Conservation (phyloP, 2,329 filamentous ascomycete species). For the Simplicillium aogashimaense region DNA sequence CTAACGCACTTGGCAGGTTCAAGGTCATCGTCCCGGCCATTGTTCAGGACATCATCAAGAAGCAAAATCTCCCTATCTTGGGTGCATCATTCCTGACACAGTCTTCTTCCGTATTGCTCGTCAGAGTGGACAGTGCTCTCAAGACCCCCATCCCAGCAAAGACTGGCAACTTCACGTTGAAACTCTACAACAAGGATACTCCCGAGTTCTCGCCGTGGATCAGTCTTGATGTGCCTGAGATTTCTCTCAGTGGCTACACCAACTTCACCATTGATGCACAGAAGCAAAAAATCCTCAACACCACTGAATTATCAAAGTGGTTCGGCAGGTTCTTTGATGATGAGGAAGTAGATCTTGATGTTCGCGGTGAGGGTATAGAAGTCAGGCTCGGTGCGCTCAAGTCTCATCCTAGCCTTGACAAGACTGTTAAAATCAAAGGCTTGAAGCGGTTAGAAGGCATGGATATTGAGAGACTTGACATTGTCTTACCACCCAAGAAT, state of each 20-base stretch:
- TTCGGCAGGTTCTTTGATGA: slow-evolving; percentile 29
- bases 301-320: slow-evolving; percentile 27
- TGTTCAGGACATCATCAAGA: slow-evolving; percentile 31
- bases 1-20: slow-evolving; percentile 20
- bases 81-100: slow-evolving; percentile 23
- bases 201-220: slow-evolving; percentile 15
- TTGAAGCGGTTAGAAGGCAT: slow-evolving; percentile 26
- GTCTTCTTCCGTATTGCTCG: slow-evolving; percentile 19
- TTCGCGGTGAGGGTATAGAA: slow-evolving; percentile 20
- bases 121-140: slow-evolving; percentile 25
- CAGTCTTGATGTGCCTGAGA: slow-evolving; percentile 17
- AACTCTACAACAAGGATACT: slow-evolving; percentile 27
- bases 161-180: slow-evolving; percentile 26
- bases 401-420: slow-evolving; percentile 25
- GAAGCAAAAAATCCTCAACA: slow-evolving; percentile 23
- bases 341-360: slow-evolving; percentile 23
- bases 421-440: slow-evolving; percentile 27
- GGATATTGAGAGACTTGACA: slow-evolving; percentile 19
- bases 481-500: slow-evolving; percentile 26
- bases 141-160: slow-evolving; percentile 25
- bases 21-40: slow-evolving; percentile 34
- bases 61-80: slow-evolving; percentile 27
- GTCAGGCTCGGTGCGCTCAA: slow-evolving; percentile 29
- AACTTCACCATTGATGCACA: slow-evolving; percentile 22
- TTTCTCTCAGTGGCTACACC: slow-evolving; percentile 24